phyloP scores from a whole-genome alignment of 306 rosid species.

The Neltuma alba region DNA sequence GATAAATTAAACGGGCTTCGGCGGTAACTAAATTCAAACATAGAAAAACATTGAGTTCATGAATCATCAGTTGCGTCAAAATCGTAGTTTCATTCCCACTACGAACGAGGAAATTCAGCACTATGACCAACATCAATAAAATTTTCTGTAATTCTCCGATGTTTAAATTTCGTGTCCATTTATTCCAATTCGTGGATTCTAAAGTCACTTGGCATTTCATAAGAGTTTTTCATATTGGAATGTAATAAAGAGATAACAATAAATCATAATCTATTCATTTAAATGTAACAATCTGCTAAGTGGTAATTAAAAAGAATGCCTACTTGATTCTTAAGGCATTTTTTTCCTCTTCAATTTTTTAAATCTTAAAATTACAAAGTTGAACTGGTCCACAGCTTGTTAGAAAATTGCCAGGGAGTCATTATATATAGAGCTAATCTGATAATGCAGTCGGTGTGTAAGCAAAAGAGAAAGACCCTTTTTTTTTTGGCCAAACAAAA shows the following conservation, averaged over 20 bases:
- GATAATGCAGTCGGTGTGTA: neutral
- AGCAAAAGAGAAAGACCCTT: neutral
- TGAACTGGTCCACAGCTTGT: neutral
- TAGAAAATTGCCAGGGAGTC: neutral
- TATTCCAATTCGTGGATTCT: neutral
- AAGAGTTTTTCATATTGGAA: neutral
- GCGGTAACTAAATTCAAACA: neutral
- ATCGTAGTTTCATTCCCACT: no score
- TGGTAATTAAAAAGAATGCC: neutral
- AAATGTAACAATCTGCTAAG: neutral
- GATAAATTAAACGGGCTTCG: neutral
- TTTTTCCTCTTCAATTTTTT: neutral
- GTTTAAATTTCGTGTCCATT: neutral
- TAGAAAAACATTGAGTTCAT: neutral
- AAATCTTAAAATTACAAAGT: neutral
- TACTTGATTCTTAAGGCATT: neutral
- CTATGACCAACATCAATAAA: neutral
- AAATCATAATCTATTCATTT: neutral
- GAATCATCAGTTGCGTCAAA: neutral
- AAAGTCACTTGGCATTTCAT: neutral
- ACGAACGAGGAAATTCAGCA: neutral
- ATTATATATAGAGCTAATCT: neutral
- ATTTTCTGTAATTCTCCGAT: neutral
- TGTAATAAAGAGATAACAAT: neutral
- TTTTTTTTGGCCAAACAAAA: no score